A percentile compares a stretch with the other conserved stretches of the same genome.
Evolutionary conservation across 129 eudicot genomes (phyloP).

Genomic region (Cynara cardunculus): DNA sequence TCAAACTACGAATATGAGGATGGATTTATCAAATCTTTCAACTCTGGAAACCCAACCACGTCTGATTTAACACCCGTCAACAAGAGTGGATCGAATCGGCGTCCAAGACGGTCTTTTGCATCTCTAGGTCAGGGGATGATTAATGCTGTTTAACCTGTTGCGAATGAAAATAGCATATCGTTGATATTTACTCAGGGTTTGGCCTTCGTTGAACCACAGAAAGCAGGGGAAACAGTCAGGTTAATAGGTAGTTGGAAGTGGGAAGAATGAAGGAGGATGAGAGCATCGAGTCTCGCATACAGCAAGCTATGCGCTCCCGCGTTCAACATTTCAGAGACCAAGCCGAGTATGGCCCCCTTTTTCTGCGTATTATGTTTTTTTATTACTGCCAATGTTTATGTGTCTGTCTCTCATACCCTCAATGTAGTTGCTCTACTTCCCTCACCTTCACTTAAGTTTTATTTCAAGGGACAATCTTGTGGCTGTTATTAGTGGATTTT

Average conservation of each 20-base stretch:
- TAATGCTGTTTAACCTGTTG: neutral
- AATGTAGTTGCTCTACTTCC: neutral
- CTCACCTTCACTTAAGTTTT: neutral
- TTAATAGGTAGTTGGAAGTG: neutral
- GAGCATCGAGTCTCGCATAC: constrained; percentile 38
- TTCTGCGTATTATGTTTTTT: neutral
- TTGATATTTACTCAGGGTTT: neutral
- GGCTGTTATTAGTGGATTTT: neutral
- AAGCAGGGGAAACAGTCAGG: neutral
- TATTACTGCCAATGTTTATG: neutral
- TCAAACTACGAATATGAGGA: too few species aligned
- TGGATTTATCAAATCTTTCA: too few species aligned
- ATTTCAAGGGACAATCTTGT: neutral
- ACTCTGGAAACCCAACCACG: too few species aligned
- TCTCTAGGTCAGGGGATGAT: neutral
- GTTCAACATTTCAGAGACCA: constrained; percentile 56
- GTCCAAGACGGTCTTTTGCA: neutral
- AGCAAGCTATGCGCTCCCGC: constrained; percentile 51
- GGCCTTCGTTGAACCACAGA: neutral
- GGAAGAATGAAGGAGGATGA: constrained; percentile 33
- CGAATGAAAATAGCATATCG: neutral
- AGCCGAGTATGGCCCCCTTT: constrained; percentile 43
- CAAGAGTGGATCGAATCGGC: neutral
- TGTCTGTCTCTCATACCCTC: neutral
- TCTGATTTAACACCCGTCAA: neutral